Evolutionary conservation across 1,139 yeast species (phyloP), one percentile per base, ranked within the genome.

Genomic region (Zygoascus meyerae): DNA sequence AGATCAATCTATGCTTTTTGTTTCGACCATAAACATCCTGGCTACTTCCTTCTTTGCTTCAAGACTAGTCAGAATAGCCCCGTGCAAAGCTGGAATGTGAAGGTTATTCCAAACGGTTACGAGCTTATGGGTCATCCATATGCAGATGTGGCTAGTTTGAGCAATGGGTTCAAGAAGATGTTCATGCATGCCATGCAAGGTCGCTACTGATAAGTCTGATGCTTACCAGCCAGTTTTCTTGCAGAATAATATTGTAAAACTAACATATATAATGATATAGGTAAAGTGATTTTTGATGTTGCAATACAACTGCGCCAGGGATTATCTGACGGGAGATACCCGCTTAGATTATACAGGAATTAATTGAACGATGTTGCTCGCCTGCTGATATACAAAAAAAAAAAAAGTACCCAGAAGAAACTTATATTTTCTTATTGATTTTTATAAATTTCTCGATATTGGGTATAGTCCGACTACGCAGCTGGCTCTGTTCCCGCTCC

Each of bases 1-100:
- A 83, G 89, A 65, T 85, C 95, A 51, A 90, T 89, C 12, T 92
- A 94, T 62, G 87, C 89, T 32, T 92, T 90, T 69, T 86, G 96
- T 63, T 83, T 81, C 65, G 95, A 92, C 65, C 89, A 86, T 66
- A 85, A 83, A 62, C 79, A 83, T 40, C 96, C 99, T 1, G 98
- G 98, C 17, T 87, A 90, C 79, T 89, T 92, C 65, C 74, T 81
- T 58, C 71, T 92, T 50, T 75, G 90, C 66, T 92, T 90, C 74
- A 92, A 90, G 68, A 75, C 80, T 18, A 86, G 81, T 56, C 83
- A 79, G 28, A 73, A 73, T 51, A 78, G 95, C 14, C 82, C 85
- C 34, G 75, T 89, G 40, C 79, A 81, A 56, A 81, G 87, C 3
- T 87, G 97, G 95, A 86, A 86, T 60, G 96, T 92, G 35, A 84